Evolutionary conservation across 139 green algal genomes (phyloP).

Genomic region (Auxenochlorella pyrenoidosa): DNA sequence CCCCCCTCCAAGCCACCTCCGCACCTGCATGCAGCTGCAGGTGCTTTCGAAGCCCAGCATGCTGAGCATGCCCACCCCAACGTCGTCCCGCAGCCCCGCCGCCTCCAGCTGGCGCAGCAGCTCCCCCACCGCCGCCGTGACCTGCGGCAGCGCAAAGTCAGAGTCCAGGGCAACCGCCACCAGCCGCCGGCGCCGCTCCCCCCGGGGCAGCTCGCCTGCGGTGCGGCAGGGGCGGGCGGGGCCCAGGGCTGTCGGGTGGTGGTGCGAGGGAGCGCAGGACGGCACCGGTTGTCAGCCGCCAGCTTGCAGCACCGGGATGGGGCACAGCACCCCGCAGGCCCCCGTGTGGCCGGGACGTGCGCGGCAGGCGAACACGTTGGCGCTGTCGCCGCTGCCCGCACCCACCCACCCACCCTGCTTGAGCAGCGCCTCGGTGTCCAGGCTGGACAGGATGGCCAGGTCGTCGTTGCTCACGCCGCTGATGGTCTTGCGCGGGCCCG

Average conservation of each 20-base stretch:
- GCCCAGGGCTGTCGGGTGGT: too few relatives aligned
- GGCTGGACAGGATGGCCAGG: conserved; percentile 39
- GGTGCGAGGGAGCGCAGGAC: too few relatives aligned
- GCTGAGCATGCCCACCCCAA: conserved; percentile 71
- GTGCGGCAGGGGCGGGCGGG: too few relatives aligned
- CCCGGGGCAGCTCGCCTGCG: conserved; percentile 6
- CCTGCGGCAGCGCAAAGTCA: conserved; percentile 18
- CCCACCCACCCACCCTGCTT: background rate
- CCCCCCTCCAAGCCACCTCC: background rate
- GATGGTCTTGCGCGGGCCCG: conserved; percentile 12
- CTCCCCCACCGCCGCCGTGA: conserved; percentile 19
- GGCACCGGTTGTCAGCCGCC: too few relatives aligned
- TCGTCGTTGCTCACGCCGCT: conserved; percentile 51
- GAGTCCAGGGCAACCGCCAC: conserved; percentile 55
- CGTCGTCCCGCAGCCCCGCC: background rate
- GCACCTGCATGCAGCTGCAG: conserved; percentile 14
- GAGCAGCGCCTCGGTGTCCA: conserved; percentile 26
- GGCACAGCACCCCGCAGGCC: too few relatives aligned
- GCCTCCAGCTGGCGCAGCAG: conserved; percentile 24
- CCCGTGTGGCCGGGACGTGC: too few relatives aligned
- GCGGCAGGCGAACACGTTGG: too few relatives aligned
- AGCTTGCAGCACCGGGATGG: too few relatives aligned
- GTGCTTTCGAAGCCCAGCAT: conserved; percentile 72
- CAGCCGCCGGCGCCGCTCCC: conserved; percentile 27
- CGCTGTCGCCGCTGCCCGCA: background rate